Evolutionary conservation across 2,329 filamentous ascomycete species (phyloP).

Genomic region (Verticillium nonalfalfae): DNA sequence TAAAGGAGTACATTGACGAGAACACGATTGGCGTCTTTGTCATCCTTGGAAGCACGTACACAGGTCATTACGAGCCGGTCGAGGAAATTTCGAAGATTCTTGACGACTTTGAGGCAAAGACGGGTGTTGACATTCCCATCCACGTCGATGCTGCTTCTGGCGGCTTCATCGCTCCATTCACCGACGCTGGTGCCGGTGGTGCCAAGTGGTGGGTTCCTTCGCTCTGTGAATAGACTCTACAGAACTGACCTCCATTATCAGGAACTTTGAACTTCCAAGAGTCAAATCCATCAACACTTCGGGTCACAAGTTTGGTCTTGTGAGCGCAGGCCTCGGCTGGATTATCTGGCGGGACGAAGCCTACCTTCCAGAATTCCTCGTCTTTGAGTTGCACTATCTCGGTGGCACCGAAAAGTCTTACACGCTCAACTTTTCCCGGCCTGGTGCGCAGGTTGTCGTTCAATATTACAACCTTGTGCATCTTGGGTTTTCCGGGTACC

Average conservation of each 20-base stretch:
- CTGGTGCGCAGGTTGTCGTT: slow-evolving; percentile 61
- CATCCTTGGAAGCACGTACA: slow-evolving; percentile 67
- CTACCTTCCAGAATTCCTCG: slow-evolving; percentile 59
- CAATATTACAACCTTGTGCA: slow-evolving; percentile 72
- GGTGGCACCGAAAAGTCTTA: slow-evolving; percentile 64
- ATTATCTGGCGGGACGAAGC: slow-evolving; percentile 62
- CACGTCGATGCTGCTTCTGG: slow-evolving; percentile 58
- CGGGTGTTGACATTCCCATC: slow-evolving; percentile 60
- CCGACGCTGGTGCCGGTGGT: slow-evolving; percentile 45
- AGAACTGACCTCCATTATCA: slow-evolving; percentile 6
- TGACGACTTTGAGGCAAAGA: slow-evolving; percentile 55
- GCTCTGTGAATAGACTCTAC: neutral
- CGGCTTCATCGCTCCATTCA: slow-evolving; percentile 57
- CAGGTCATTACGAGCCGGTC: slow-evolving; percentile 67
- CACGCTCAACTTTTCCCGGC: slow-evolving; percentile 67
- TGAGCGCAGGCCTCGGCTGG: slow-evolving; percentile 65
- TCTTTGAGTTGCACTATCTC: slow-evolving; percentile 66
- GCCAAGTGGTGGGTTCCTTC: slow-evolving; percentile 43
- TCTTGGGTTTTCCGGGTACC: slow-evolving; percentile 60
- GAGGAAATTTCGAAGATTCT: slow-evolving; percentile 61
- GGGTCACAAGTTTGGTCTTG: slow-evolving; percentile 55
- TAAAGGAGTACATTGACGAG: slow-evolving; percentile 64
- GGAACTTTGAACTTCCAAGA: slow-evolving; percentile 54
- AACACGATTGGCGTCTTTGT: slow-evolving; percentile 74
- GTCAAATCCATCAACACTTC: slow-evolving; percentile 63